Base-by-base conservation (phyloP, 139 green algal genomes). In the Coelastrella sp. region DNA sequence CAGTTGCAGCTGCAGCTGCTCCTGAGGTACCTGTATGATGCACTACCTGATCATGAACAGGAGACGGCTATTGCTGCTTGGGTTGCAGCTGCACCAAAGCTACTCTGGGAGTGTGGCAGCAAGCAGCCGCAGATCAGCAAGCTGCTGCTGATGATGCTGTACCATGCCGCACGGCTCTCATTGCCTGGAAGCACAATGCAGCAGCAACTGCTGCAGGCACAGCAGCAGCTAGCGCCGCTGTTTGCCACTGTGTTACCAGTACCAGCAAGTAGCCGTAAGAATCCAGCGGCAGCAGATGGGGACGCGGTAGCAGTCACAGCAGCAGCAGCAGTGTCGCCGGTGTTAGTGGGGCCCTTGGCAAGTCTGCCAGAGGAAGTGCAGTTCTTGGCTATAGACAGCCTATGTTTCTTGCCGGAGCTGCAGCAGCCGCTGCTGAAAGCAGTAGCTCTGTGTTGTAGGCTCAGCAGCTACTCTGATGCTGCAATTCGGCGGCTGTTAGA, bases 81-180 rank as follows among this genome's bases (percentile, higher is more conserved):
- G 93, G 73, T 95, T 73, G 76, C 22, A 65, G 83, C 85, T 14
- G 88, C 94, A 56, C 93, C 93, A 10, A 94, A 93, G 79, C 75
- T 93, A 81, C 78, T 95, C 85, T 95, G 92, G 92, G 90, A 94
- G 83, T 75, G 86, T 16, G 92, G 92, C 32, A 61, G n/a, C 23
- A n/a, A 13, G 0, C 80, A 76, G 7, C 92, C 93, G 2, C 79
- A 91, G 13, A 77, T 73, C 19, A 90, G 87, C 17, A 74, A 54
- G 6, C 56, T 93, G 60, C 77, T 88, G 32, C 92, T 95, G 85
- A 8, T 14, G 60, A 86, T 94, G 90, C 60, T 93, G 23, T 89
- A 92, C 20, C 89, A 94, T 8, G 93, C 93, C 4, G 91, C 77
- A 8, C 73, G 93, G 14, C 91, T 91, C 17, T 84, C 88, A 7